phyloP scores from a whole-genome alignment of 75 land plant species.

The Azolla pinnata region DNA sequence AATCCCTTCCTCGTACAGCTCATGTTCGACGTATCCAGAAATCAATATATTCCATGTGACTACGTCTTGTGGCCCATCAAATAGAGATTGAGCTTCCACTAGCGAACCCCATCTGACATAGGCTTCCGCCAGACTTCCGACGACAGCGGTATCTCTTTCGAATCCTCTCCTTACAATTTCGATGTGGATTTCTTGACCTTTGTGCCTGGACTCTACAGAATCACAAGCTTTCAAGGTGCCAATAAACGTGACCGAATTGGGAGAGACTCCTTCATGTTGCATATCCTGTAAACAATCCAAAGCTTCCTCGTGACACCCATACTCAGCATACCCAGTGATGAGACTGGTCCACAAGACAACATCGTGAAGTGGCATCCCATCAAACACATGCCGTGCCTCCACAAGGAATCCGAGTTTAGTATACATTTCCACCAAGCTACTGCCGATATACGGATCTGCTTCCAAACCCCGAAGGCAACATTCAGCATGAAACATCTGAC shows the following conservation, averaged over 20 bases:
- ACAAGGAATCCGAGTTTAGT: slow-evolving; percentile 48
- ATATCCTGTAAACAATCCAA: slow-evolving; percentile 18
- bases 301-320: slow-evolving; percentile 14
- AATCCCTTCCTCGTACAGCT: too few relatives aligned
- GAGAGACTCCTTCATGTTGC: slow-evolving; percentile 14
- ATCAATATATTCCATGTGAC: too few relatives aligned
- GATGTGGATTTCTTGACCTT: too few relatives aligned
- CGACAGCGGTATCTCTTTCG: too few relatives aligned
- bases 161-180: too few relatives aligned
- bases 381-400: slow-evolving; percentile 46
- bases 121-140: too few relatives aligned
- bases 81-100: too few relatives aligned
- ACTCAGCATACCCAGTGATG: slow-evolving; percentile 55
- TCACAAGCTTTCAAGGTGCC: too few relatives aligned
- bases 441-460: slow-evolving; percentile 15
- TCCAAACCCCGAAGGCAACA: neutral
- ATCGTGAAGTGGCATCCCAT: slow-evolving; percentile 42
- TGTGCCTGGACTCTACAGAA: too few relatives aligned
- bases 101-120: too few relatives aligned
- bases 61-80: too few relatives aligned
- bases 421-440: slow-evolving; percentile 59
- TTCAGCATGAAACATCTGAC: neutral
- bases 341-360: slow-evolving; percentile 60
- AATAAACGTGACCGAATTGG: slow-evolving; percentile 12
- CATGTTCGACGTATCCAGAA: too few relatives aligned